Evolutionary conservation across 2,329 filamentous ascomycete genomes (phyloP).

Genomic region (Ophiosphaerella herpotricha): DNA sequence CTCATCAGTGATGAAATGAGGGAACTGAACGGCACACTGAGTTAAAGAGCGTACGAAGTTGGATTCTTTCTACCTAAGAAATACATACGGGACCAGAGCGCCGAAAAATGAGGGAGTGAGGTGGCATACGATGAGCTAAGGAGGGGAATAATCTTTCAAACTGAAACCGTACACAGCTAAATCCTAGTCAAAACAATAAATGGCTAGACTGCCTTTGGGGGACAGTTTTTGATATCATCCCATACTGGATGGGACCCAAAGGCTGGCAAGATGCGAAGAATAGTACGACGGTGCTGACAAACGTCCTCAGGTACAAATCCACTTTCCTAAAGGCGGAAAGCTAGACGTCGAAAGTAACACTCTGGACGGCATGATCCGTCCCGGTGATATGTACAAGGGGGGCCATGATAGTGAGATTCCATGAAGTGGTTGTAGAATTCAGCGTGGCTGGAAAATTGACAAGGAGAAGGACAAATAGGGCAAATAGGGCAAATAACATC

Average conservation of each 20-base stretch:
- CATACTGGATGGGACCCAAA: slow-evolving; percentile 6
- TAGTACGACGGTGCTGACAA: slow-evolving; percentile 10
- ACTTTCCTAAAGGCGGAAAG: neutral
- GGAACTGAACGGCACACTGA: neutral
- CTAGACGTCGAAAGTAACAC: no score
- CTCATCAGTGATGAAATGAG: no score
- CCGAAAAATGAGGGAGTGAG: neutral
- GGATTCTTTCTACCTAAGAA: slow-evolving; percentile 14
- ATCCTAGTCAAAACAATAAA: no score
- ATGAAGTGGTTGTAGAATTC: slow-evolving; percentile 11
- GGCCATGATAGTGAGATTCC: slow-evolving; percentile 1
- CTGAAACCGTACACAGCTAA: no score
- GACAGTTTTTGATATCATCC: slow-evolving; percentile 4
- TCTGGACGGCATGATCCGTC: neutral
- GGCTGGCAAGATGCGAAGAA: slow-evolving; percentile 13
- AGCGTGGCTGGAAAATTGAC: neutral
- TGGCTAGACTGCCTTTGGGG: neutral
- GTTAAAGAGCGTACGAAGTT: slow-evolving; percentile 17
- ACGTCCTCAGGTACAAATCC: slow-evolving; percentile 2
- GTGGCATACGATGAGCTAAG: neutral
- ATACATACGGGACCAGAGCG: neutral
- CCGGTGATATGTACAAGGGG: neutral
- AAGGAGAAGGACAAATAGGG: slow-evolving; percentile 6
- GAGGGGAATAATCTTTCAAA: neutral
- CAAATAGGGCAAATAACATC: slow-evolving; percentile 13